Percentiles rank a stretch among this genome's conserved stretches.
These are phyloP conservation scores for Penicillium oxalicum DNA, from an alignment of 2,329 filamentous ascomycete genomes.

Conservation along the genomic window DNA sequence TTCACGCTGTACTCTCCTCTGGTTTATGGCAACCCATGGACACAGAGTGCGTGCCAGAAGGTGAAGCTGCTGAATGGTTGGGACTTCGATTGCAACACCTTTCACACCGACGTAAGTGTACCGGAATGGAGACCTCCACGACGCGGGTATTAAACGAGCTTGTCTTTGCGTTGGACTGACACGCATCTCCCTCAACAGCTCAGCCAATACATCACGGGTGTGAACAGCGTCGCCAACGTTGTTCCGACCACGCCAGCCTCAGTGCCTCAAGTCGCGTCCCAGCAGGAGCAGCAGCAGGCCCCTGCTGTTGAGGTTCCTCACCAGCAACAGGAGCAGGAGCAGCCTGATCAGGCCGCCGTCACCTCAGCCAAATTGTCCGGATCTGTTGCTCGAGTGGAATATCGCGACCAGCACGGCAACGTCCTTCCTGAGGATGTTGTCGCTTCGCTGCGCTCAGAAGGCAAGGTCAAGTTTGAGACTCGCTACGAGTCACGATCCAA, in stretches of 20 bases:
- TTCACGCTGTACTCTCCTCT: slow-evolving; percentile 85
- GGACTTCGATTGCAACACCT: slow-evolving; percentile 98
- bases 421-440: slow-evolving; percentile 79
- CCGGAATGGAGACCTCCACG: slow-evolving; percentile 27
- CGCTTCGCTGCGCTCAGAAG: slow-evolving; percentile 61
- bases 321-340: slow-evolving; percentile 21
- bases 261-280: slow-evolving; percentile 12
- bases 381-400: slow-evolving; percentile 81
- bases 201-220: slow-evolving; percentile 33
- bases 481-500: slow-evolving; percentile 92
- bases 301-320: slow-evolving; percentile 12
- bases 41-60: slow-evolving; percentile 74
- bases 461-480: slow-evolving; percentile 93
- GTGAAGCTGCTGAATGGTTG: slow-evolving; percentile 83
- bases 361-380: slow-evolving; percentile 33
- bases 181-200: slow-evolving; percentile 26
- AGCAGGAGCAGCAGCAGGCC: slow-evolving; percentile 17
- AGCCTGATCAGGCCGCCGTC: slow-evolving; percentile 21
- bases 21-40: slow-evolving; percentile 92
- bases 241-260: slow-evolving; percentile 20
- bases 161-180: slow-evolving; percentile 22
- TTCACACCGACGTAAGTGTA: slow-evolving; percentile 73
- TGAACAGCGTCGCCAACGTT: slow-evolving; percentile 8
- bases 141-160: slow-evolving; percentile 21
- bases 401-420: slow-evolving; percentile 90